Conservation (phyloP, 1,284 basidiomycete species). For the Ustilago sp. region DNA sequence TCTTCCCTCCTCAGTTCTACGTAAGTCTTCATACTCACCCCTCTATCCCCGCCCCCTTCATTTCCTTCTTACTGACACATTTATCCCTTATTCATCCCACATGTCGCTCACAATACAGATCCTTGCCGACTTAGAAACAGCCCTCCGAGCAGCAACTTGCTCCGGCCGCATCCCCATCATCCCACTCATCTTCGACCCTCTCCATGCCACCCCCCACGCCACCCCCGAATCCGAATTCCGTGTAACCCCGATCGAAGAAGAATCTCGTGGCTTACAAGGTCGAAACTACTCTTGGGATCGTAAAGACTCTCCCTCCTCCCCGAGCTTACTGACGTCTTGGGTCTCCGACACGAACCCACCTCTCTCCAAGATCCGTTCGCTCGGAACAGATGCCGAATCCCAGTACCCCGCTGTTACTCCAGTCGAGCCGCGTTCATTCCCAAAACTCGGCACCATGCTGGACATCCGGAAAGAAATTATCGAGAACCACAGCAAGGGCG, state of each 20-base stretch:
- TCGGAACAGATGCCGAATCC: conserved; percentile 29
- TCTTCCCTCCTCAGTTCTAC: conserved; percentile 66
- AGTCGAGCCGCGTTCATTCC: conserved; percentile 52
- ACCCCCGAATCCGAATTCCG: conserved; percentile 41
- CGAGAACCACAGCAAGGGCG: conserved; percentile 13
- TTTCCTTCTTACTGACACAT: not conserved
- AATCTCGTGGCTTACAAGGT: conserved; percentile 42
- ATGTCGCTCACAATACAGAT: conserved; percentile 1
- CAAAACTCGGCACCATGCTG: conserved; percentile 48
- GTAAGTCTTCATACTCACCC: not conserved
- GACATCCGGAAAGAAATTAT: conserved; percentile 29
- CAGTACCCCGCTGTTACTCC: conserved; percentile 43
- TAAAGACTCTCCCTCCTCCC: conserved; percentile 15
- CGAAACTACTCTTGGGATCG: conserved; percentile 59
- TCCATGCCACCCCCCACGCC: conserved; percentile 16
- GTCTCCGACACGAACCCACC: conserved; percentile 44
- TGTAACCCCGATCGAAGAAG: conserved; percentile 59
- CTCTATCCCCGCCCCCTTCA: not conserved
- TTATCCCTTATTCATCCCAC: not conserved
- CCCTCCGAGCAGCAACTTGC: conserved; percentile 16
- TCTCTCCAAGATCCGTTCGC: conserved; percentile 29
- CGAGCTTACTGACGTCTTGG: conserved; percentile 25
- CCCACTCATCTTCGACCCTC: conserved; percentile 52
- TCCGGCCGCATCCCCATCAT: conserved; percentile 22
- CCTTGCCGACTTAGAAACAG: conserved; percentile 55